Base-by-base conservation (phyloP, 371 early-diverging fungal genomes). In the Dinochytrium kinnereticum region DNA sequence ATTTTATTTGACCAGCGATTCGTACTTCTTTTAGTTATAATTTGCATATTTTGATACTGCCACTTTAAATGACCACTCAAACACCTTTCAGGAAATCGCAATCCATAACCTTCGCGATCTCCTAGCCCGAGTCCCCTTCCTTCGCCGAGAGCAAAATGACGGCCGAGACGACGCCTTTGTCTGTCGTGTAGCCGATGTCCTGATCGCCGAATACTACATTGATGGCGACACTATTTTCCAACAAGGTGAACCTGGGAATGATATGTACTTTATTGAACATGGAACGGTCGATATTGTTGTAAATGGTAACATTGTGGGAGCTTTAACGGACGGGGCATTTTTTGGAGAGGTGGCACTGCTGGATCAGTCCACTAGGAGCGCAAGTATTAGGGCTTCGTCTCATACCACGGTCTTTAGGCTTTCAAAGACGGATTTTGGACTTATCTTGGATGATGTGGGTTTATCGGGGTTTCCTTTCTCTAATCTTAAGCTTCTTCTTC, bases 271-370 rank as follows among this genome's bases (percentile, higher is more conserved):
- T 69, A 74, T 78, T 38, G 50, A 64, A 19, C 50, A 51, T 21
- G 78, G 78, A 7, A 38, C 64, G 21, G 57, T 74, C n/a, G 73
- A 71, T 44, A 67, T 76, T 50, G 37, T 53, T 39, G 72, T 76
- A 34, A 73, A 71, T 24, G 76, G 65, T 31, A 37, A 39, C 2
- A 38, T 39, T 21, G 71, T 75, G 3, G 71, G 65, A 26, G 30
- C 50, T 1, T 38, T 75, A 15, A 65, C 51, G 28, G 76, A 75
- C 40, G 76, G 76, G 2, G 71, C 70, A 24, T 75, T 71, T 51
- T 75, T 75, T 59, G 76, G 76, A 13, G 81, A 81, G 51, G 78
- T 81, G 3, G 81, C 78, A 5, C 70, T 81, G 10, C 64, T 81
- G 3, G 76, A 59, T 17, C 59, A 72, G 33, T 44, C 71, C 2